Evolutionary conservation across 2,329 filamentous ascomycete genomes (phyloP).

Genomic region (Lecanicillium sp.): DNA sequence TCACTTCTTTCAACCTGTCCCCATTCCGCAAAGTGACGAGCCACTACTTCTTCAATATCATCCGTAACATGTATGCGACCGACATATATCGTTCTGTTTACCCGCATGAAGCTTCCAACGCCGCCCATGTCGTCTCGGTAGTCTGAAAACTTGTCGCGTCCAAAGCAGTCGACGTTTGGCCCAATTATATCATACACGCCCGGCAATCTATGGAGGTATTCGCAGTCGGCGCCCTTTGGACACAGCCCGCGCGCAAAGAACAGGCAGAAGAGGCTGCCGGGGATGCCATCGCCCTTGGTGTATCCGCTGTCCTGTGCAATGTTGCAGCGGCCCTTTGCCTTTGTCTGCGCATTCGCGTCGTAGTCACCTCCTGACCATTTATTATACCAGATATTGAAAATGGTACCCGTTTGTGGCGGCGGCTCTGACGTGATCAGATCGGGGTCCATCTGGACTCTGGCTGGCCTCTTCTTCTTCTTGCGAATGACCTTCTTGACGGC

Average conservation of each 20-base stretch:
- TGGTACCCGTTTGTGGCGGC: conserved; percentile 85
- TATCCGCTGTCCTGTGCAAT: conserved; percentile 72
- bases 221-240: conserved; percentile 84
- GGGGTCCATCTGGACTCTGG: conserved; percentile 83
- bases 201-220: conserved; percentile 86
- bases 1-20: conserved; percentile 74
- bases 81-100: conserved; percentile 90
- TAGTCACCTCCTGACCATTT: conserved; percentile 96
- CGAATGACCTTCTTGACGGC: conserved; percentile 79
- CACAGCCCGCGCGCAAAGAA: conserved; percentile 80
- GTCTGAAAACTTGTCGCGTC: conserved; percentile 79
- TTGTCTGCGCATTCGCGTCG: conserved; percentile 80
- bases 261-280: conserved; percentile 84
- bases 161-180: conserved; percentile 88
- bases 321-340: conserved; percentile 80
- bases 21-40: conserved; percentile 95
- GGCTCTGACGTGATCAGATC: conserved; percentile 74
- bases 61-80: conserved; percentile 92
- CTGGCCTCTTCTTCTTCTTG: conserved; percentile 81
- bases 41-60: conserved; percentile 93
- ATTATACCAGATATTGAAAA: conserved; percentile 99
- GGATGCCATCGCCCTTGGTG: conserved; percentile 66
- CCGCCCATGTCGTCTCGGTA: conserved; percentile 98
- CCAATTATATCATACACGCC: conserved; percentile 84
- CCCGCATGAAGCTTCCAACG: conserved; percentile 85